Percentiles rank a stretch among this genome's conserved stretches.
phyloP scores from a whole-genome alignment of 163 green algal species.

The Scenedesmus sp. region DNA sequence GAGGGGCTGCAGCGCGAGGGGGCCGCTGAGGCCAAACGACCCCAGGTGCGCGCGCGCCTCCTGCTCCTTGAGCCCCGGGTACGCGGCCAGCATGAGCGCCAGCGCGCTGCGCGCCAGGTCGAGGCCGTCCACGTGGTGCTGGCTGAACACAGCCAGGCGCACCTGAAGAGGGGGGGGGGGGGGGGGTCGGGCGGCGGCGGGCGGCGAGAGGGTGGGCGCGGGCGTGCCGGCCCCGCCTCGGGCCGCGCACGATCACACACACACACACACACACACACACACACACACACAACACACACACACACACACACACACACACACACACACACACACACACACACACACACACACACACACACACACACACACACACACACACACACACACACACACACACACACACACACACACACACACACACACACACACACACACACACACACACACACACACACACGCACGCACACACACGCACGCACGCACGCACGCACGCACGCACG shows the following conservation, averaged over 20 bases:
- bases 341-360: too few species aligned
- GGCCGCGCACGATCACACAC: too few species aligned
- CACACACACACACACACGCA: not conserved
- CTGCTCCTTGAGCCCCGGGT: constrained; percentile 63
- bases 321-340: too few species aligned
- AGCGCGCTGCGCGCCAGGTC: constrained; percentile 81
- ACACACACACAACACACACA: not conserved
- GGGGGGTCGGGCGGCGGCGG: too few species aligned
- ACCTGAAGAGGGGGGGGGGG: constrained; percentile 67
- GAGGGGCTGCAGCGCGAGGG: constrained; percentile 64
- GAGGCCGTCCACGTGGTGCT: constrained; percentile 94
- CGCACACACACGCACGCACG: not conserved
- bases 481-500: not conserved
- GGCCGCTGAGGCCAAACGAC: constrained; percentile 65
- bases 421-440: too few species aligned
- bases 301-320: too few species aligned
- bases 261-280: not conserved
- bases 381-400: too few species aligned
- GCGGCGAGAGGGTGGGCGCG: not conserved
- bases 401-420: too few species aligned
- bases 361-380: too few species aligned
- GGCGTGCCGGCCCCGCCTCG: not conserved
- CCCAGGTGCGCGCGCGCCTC: constrained; percentile 62
- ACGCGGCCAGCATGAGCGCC: constrained; percentile 64
- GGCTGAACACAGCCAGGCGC: constrained; percentile 93